Evolutionary conservation across 202 grass and related monocot species (phyloP), one percentile per base, ranked within the genome.

Genomic region (Schoenoplectus triqueter): DNA sequence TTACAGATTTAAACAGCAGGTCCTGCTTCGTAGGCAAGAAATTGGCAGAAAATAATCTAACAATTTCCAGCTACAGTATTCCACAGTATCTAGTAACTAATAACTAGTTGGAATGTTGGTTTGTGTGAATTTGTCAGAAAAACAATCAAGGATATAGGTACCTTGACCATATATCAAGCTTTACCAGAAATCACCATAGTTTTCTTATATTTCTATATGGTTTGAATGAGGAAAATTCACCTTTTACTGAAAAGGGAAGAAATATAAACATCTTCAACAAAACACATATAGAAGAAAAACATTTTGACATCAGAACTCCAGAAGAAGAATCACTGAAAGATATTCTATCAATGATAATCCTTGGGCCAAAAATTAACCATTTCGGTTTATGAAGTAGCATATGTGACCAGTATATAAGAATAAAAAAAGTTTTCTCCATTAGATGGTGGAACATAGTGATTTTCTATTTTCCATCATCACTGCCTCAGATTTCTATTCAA

Each of bases 361-460:
- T 72, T 72, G 42, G 42, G 7, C 17, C 11, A 44, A 72, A 15
- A 72, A 6, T 19, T 49, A 19, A 6, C 45, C 15, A 19, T 2
- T 72, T 31, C 31, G 31, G 69, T 3, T 14, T 45, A 66, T 39
- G 10, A 66, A 66, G 5, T 69, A 69, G 66, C 66, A 69, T 69
- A 44, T n/a, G 40, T 1, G 11, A 68, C 66, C 13, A 1, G 41
- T 69, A 17, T 71, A 71, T 48, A 48, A 9, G 5, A 44, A 10
- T 1, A 46, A 71, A 17, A 14, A 31, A 31, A 31, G 31, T 31
- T 31, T 71, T 71, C 59, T 19, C 7, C 69, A 49, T 48, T 20
- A 72, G 69, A 45, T 72, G 69, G 69, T 49, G 69, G 69, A 49
- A 72, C 44, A n/a, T 45, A 72, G 42, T 72, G 69, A 31, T 31